phyloP scores from a whole-genome alignment of 805 yeast species.

The Spathaspora hagerdaliae region DNA sequence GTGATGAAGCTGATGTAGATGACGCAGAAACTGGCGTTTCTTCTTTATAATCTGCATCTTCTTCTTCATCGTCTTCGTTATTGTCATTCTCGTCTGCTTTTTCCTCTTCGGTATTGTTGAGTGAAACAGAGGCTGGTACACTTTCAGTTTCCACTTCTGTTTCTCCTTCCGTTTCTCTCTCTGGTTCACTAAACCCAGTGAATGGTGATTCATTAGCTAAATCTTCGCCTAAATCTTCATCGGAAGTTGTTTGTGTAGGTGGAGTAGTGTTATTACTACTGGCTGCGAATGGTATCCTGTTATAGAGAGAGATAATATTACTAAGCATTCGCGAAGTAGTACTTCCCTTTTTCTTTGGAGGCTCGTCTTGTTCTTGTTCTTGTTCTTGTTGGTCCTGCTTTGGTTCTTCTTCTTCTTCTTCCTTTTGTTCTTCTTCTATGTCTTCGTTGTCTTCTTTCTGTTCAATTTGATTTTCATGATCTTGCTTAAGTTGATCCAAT shows the following conservation, averaged over 20 bases:
- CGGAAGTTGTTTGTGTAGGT: background rate
- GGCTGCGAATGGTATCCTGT: background rate
- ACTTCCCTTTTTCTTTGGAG: constrained; percentile 2
- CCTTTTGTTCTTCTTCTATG: constrained; percentile 7
- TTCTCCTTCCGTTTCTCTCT: background rate
- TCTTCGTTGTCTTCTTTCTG: constrained; percentile 27
- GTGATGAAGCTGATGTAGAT: constrained; percentile 4
- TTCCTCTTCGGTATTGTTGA: constrained; percentile 14
- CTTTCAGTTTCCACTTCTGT: background rate
- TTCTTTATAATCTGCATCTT: constrained; percentile 1
- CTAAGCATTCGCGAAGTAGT: background rate
- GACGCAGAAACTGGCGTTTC: constrained; percentile 2
- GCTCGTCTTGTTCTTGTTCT: constrained; percentile 1
- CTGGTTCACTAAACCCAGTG: constrained; percentile 9
- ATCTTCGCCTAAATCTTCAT: constrained; percentile 6
- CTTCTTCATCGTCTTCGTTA: constrained; percentile 7
- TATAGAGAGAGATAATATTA: background rate
- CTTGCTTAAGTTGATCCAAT: constrained; percentile 7
- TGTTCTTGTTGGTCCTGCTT: constrained; percentile 16
- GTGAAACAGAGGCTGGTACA: background rate
- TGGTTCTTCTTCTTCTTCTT: constrained; percentile 14
- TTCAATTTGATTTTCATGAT: constrained; percentile 13
- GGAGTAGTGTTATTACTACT: constrained; percentile 1
- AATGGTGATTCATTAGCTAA: constrained; percentile 17
- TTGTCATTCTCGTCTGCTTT: constrained; percentile 12